These are phyloP conservation scores for Penicillium nucicola DNA, from an alignment of 495 filamentous ascomycete genomes.

Conservation along the genomic window DNA sequence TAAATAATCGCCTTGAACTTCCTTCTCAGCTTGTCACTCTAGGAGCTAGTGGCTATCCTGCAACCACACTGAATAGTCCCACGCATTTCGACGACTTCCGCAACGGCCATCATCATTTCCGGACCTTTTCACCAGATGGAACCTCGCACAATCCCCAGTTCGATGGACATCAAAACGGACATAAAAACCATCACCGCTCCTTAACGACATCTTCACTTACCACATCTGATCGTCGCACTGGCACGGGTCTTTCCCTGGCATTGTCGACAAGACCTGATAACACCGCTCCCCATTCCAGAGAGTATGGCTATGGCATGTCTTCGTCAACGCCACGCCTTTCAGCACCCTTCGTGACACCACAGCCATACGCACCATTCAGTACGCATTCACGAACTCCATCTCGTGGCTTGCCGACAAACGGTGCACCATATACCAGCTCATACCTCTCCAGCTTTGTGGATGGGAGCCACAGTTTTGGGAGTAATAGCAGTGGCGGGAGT, in stretches of 20 bases:
- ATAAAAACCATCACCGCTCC: slow-evolving; percentile 33
- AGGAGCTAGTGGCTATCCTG: slow-evolving; percentile 10
- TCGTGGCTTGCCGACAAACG: slow-evolving; percentile 3
- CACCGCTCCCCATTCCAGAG: slow-evolving; percentile 3
- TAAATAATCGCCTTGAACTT: slow-evolving; percentile 71
- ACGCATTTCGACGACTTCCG: neutral
- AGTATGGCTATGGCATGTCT: slow-evolving; percentile 3
- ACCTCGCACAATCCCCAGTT: neutral
- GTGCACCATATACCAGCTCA: neutral
- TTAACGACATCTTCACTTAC: slow-evolving; percentile 33
- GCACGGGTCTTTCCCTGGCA: slow-evolving; percentile 14
- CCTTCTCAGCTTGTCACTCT: slow-evolving; percentile 42
- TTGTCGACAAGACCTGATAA: slow-evolving; percentile 20
- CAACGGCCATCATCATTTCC: neutral
- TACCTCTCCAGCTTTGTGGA: slow-evolving; percentile 3
- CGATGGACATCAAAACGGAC: neutral
- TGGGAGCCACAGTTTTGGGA: neutral
- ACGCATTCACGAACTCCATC: slow-evolving; percentile 3
- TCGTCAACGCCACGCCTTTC: slow-evolving; percentile 9
- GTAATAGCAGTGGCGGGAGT: slow-evolving; percentile 2
- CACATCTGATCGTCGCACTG: slow-evolving; percentile 5
- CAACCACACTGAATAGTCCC: slow-evolving; percentile 10
- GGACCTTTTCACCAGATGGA: slow-evolving; percentile 1
- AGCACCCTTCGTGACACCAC: slow-evolving; percentile 23
- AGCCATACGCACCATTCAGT: slow-evolving; percentile 13